A percentile compares a stretch with the other conserved stretches of the same genome.
These are phyloP conservation scores for Podaxis sp. DNA, from an alignment of 768 basidiomycete genomes.

Conservation along the genomic window DNA sequence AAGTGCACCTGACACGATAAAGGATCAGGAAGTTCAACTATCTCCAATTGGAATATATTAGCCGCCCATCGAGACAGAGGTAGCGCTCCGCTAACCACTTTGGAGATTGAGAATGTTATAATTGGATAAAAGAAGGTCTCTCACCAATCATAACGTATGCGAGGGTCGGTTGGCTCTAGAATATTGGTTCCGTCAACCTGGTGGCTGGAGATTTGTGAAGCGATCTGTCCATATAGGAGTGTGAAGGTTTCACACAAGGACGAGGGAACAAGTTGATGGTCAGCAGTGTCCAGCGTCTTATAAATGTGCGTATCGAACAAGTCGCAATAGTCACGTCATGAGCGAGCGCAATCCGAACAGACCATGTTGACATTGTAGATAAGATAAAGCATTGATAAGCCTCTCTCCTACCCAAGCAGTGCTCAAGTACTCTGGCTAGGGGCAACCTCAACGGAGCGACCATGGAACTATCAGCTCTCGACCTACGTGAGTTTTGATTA, in stretches of 20 bases:
- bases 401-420: too few species aligned
- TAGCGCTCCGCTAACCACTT: too few species aligned
- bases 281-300: not conserved
- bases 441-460: not conserved
- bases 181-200: too few species aligned
- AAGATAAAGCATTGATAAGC: too few species aligned
- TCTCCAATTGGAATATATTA: not conserved
- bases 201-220: not conserved
- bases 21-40: not conserved
- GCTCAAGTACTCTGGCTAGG: not conserved
- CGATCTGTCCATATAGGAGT: not conserved
- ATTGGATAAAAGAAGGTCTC: not conserved
- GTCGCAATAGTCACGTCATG: not conserved
- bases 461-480: not conserved
- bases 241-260: not conserved
- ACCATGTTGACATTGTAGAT: not conserved
- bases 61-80: not conserved
- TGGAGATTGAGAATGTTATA: too few species aligned
- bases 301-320: not conserved
- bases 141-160: not conserved
- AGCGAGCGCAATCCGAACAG: not conserved
- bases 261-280: not conserved
- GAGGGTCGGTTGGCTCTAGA: not conserved
- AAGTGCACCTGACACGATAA: not conserved
- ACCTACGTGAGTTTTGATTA: not conserved